Percentiles rank a stretch among this genome's conserved stretches.
Conservation (phyloP, 2,329 filamentous ascomycete species). For the Thermoascus crustaceus region DNA sequence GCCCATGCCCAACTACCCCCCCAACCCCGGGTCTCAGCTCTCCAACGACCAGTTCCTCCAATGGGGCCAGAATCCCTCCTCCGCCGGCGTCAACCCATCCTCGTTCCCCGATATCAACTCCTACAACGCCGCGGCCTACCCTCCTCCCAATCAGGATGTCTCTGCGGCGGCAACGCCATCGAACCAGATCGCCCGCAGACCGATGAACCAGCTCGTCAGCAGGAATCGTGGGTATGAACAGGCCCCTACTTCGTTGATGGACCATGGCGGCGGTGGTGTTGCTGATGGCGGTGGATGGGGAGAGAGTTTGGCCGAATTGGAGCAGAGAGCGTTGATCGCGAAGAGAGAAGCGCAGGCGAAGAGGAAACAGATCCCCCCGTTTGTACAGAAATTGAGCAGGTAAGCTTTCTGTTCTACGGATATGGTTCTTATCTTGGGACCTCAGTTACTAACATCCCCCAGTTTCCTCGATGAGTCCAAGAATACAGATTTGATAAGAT, state of each 20-base stretch:
- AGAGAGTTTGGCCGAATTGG: constrained; percentile 68
- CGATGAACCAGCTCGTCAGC: constrained; percentile 31
- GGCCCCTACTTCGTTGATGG: constrained; percentile 20
- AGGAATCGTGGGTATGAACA: constrained; percentile 32
- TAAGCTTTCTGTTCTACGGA: constrained; percentile 36
- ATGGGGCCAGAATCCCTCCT: constrained; percentile 43
- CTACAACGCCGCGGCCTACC: constrained; percentile 20
- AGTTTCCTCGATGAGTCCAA: constrained; percentile 91
- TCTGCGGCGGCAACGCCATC: constrained; percentile 38
- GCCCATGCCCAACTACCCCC: constrained; percentile 40
- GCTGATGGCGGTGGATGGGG: constrained; percentile 35
- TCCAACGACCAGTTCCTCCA: constrained; percentile 47
- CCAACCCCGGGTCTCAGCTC: constrained; percentile 35
- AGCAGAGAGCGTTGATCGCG: constrained; percentile 68
- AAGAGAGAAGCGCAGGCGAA: constrained; percentile 85
- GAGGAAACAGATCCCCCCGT: constrained; percentile 91
- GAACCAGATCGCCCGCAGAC: constrained; percentile 36
- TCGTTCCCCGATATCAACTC: constrained; percentile 35
- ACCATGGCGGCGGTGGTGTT: constrained; percentile 17
- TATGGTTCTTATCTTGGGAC: constrained; percentile 3
- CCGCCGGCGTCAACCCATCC: constrained; percentile 19
- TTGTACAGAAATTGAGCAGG: constrained; percentile 98
- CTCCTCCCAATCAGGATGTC: constrained; percentile 41
- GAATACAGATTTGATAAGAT: constrained; percentile 90
- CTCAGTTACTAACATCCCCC: constrained; percentile 13